Conservation (phyloP, 2,329 filamentous ascomycete species). For the Aureobasidium mangrovei region DNA sequence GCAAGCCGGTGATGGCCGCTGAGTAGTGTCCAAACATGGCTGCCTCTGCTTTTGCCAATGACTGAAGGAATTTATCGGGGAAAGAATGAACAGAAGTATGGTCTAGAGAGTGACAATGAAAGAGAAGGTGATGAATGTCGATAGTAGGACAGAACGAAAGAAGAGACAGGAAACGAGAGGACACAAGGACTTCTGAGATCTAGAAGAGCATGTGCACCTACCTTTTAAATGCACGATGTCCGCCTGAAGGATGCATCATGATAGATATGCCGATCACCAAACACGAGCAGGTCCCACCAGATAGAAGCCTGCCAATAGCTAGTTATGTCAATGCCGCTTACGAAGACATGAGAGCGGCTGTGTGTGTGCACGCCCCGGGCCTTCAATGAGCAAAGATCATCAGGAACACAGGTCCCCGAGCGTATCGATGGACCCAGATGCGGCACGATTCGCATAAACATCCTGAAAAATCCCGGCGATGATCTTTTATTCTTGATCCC, state of each 20-base stretch:
- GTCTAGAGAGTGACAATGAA: too few species aligned
- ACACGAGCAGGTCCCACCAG: constrained; percentile 1
- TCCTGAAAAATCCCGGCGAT: neutral
- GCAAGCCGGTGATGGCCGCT: neutral
- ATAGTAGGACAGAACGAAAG: neutral
- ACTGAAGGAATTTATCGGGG: neutral
- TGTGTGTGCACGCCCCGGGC: constrained; percentile 1
- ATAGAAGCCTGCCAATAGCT: constrained; percentile 1
- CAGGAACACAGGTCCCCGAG: constrained; percentile 6
- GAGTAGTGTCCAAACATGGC: neutral
- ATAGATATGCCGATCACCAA: neutral
- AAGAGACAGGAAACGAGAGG: neutral
- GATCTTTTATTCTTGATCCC: neutral
- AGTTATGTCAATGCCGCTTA: neutral
- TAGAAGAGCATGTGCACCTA: neutral
- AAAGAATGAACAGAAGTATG: too few species aligned
- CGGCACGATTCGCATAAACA: neutral
- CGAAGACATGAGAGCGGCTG: neutral
- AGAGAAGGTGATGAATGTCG: neutral
- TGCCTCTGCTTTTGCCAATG: neutral
- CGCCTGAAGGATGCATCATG: neutral
- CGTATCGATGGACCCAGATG: neutral
- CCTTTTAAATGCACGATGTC: neutral
- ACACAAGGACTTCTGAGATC: neutral
- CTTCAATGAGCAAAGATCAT: constrained; percentile 6